Conservation (phyloP, 495 filamentous ascomycete genomes). For the Daldinia bambusicola region DNA sequence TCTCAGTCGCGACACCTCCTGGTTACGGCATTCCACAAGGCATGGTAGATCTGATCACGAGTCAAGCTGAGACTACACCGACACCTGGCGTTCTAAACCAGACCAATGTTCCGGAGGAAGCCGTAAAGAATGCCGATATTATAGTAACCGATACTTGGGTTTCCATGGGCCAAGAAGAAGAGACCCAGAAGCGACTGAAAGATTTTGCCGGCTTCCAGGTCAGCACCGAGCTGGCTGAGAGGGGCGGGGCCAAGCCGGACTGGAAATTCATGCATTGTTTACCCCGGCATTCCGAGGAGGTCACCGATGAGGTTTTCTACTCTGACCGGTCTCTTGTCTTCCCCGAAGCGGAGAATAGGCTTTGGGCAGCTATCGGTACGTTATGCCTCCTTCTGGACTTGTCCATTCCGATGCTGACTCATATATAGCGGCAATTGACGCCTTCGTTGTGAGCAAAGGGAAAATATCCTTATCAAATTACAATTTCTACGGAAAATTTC, state of each 20-base stretch:
- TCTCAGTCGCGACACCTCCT: conserved; percentile 85
- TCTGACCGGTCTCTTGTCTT: conserved; percentile 84
- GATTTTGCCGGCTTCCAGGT: conserved; percentile 93
- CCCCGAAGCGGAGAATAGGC: conserved; percentile 89
- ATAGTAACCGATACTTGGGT: conserved; percentile 97
- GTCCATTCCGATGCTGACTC: conserved; percentile 32
- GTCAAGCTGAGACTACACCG: conserved; percentile 64
- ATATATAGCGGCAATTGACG: conserved; percentile 75
- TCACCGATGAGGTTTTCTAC: conserved; percentile 94
- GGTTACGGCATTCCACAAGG: conserved; percentile 78
- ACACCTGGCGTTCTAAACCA: conserved; percentile 74
- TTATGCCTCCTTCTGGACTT: conserved; percentile 15
- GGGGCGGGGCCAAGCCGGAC: conserved; percentile 83
- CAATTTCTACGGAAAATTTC: no score
- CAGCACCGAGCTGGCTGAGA: conserved; percentile 79
- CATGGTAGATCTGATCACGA: conserved; percentile 75
- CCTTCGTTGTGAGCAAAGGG: conserved; percentile 91
- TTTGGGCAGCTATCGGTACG: conserved; percentile 85
- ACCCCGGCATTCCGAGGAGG: conserved; percentile 93
- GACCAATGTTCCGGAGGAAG: conserved; percentile 84
- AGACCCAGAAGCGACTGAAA: conserved; percentile 76
- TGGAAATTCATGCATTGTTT: conserved; percentile 99
- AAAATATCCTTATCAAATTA: conserved; percentile 51
- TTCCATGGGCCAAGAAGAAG: conserved; percentile 95
- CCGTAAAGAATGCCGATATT: conserved; percentile 87